phyloP scores from a whole-genome alignment of 2,329 filamentous ascomycete genomes.

The Ceratocystis papillata region DNA sequence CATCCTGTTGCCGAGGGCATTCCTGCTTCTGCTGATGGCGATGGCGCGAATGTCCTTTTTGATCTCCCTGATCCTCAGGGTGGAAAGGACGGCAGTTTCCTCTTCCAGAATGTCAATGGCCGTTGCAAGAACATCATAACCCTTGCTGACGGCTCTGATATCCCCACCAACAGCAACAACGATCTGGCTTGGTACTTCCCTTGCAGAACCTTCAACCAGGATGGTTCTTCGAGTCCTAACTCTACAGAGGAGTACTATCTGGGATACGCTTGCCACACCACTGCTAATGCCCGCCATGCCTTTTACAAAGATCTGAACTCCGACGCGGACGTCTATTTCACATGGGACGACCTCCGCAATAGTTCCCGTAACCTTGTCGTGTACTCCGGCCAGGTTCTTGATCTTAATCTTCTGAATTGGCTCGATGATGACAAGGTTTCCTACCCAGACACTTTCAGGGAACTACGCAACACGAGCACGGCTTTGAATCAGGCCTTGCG shows the following conservation, averaged over 20 bases:
- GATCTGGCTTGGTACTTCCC: conserved; percentile 95
- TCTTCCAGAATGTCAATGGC: conserved; percentile 98
- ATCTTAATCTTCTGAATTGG: conserved; percentile 79
- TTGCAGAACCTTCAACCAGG: conserved; percentile 82
- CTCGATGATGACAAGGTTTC: conserved; percentile 73
- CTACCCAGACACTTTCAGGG: conserved; percentile 66
- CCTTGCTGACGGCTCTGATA: conserved; percentile 55
- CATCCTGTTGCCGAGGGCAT: conserved; percentile 78
- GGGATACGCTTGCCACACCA: conserved; percentile 85
- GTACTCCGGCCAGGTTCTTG: conserved; percentile 87
- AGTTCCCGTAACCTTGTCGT: conserved; percentile 80
- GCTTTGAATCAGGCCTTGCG: conserved; percentile 52
- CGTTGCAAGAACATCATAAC: conserved; percentile 89
- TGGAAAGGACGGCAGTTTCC: conserved; percentile 87
- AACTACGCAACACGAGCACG: conserved; percentile 59
- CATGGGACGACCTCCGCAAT: conserved; percentile 90
- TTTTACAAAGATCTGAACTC: conserved; percentile 62
- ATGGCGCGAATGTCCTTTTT: conserved; percentile 68
- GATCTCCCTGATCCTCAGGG: conserved; percentile 72
- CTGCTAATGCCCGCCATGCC: conserved; percentile 50
- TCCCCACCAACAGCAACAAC: conserved; percentile 62
- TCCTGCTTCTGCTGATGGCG: conserved; percentile 39
- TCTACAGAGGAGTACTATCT: conserved; percentile 61
- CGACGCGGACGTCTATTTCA: conserved; percentile 85
- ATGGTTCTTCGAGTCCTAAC: conserved; percentile 73